These are phyloP conservation scores for Casuarina glauca DNA, from an alignment of 306 rosid species.

Conservation along the genomic window DNA sequence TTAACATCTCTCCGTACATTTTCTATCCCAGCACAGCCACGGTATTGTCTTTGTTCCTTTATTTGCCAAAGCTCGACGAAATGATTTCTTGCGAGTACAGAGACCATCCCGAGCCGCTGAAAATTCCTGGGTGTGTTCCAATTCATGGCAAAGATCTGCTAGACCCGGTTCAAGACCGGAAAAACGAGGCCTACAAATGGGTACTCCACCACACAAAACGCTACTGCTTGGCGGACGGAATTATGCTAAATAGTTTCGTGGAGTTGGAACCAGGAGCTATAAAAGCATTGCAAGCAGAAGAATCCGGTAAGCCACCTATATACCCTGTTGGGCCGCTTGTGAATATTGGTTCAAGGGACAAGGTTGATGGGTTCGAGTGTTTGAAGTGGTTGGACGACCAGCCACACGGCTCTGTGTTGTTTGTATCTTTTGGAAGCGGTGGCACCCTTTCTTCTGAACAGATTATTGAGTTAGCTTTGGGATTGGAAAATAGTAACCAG, in stretches of 20 bases:
- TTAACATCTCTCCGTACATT: slow-evolving; percentile 27
- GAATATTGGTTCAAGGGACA: not conserved
- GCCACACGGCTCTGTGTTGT: slow-evolving; percentile 50
- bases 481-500: slow-evolving; percentile 51
- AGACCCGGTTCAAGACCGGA: slow-evolving; percentile 26
- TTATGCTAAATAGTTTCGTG: slow-evolving; percentile 31
- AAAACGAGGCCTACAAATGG: slow-evolving; percentile 29
- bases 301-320: slow-evolving; percentile 22
- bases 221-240: slow-evolving; percentile 28
- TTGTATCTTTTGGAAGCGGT: slow-evolving; percentile 59
- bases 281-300: not conserved
- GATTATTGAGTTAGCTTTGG: slow-evolving; percentile 41
- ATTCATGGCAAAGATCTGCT: slow-evolving; percentile 37
- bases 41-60: slow-evolving; percentile 26
- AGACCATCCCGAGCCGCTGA: slow-evolving; percentile 22
- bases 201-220: slow-evolving; percentile 21
- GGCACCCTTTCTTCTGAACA: slow-evolving; percentile 48
- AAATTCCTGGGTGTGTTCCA: slow-evolving; percentile 42
- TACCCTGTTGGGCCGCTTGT: slow-evolving; percentile 40
- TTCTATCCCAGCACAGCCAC: slow-evolving; percentile 39
- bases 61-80: slow-evolving; percentile 24
- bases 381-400: slow-evolving; percentile 61
- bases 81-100: slow-evolving; percentile 30
- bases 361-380: slow-evolving; percentile 26
- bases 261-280: slow-evolving; percentile 34